Base-by-base conservation (phyloP, 1,284 basidiomycete genomes). In the Malassezia dermatis region DNA sequence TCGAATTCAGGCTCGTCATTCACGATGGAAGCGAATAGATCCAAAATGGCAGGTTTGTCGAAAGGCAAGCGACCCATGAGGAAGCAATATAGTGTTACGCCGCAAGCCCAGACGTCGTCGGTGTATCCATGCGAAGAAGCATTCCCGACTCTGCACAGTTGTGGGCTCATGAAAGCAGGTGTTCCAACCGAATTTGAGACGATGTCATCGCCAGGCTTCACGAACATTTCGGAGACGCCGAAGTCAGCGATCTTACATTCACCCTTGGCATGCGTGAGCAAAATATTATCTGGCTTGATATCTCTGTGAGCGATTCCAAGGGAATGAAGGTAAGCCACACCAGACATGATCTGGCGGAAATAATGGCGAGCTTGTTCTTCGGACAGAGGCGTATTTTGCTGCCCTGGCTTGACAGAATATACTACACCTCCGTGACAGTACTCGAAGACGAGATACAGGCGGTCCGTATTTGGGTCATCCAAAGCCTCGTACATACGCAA, bases 101-200 rank as follows among this genome's bases (percentile, higher is more conserved):
- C 79, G 2, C 80, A 70, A 0, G 78, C 77, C 80, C 80, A 81
- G 17, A 81, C 76, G 61, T 81, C 80, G 30, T 79, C 78, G 0
- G 78, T 72, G 50, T 75, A 78, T 8, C 79, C 80, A 51, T 79
- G 77, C 4, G 78, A 48, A 11, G 27, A 66, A 13, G 63, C 65
- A 12, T 59, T 56, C 6, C 62, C 66, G 2, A 59, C 55, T 8
- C 63, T 63, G 28, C 73, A 69, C 8, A 77, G 60, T 61, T 81
- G 80, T 0, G 81, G 81, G 51, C 78, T 78, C 73, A 81, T 78
- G 63, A 81, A 82, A 0, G 80, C 81, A 0, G 81, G 80, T 64
- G 76, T 79, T 0, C 81, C 81, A 0, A 75, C 78, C 19, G 75
- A 73, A 50, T 77, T 75, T 54, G 73, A 73, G 59, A 78, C 71